Base-by-base conservation (phyloP, 495 filamentous ascomycete species). In the Aspergillus sparsus region DNA sequence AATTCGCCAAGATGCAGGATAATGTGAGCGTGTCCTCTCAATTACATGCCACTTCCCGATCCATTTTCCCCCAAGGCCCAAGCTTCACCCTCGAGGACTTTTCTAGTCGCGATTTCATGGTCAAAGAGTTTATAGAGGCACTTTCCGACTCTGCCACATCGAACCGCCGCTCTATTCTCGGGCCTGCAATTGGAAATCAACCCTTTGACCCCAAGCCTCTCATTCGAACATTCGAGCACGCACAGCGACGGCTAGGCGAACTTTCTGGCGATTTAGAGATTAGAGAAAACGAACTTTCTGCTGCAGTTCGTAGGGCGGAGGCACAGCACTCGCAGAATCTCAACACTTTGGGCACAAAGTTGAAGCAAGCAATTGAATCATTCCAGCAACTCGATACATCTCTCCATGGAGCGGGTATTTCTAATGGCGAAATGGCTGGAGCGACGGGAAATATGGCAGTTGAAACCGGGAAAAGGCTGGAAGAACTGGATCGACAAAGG, bases 191-290 rank as follows among this genome's bases (percentile, higher is more conserved):
- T 78, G 56, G 84, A 37, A 85, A 84, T 56, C 84, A 87, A 70
- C 86, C 90, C 49, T 99, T 99, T 69, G 95, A 99, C 69, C 95
- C 95, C 1, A 98, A 99, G 74, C 95, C 95, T 6, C 82, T 97
- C 66, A 98, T 99, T 62, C 86, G 95, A 42, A 92, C 90, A 13
- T 98, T 99, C 66, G 94, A 99, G 74, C 84, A 89, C 82, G 86
- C 94, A 34, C 80, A 97, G 33, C 82, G 83, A 37, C 90, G 89
- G 33, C 82, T 99, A 41, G 84, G 83, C 35, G 83, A 87, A 32
- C 83, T 99, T 7, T 92, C 92, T 0, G 90, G 94, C 53, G 90
- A 96, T 56, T 75, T 98, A 13, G 91, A 93, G 61, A 83, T 83
- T 51, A 85, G 83, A 46, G 95, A 99, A 66, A 95, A 93, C 60